phyloP scores from a whole-genome alignment of 2,329 filamentous ascomycete species.

The Diaporthe capsici region DNA sequence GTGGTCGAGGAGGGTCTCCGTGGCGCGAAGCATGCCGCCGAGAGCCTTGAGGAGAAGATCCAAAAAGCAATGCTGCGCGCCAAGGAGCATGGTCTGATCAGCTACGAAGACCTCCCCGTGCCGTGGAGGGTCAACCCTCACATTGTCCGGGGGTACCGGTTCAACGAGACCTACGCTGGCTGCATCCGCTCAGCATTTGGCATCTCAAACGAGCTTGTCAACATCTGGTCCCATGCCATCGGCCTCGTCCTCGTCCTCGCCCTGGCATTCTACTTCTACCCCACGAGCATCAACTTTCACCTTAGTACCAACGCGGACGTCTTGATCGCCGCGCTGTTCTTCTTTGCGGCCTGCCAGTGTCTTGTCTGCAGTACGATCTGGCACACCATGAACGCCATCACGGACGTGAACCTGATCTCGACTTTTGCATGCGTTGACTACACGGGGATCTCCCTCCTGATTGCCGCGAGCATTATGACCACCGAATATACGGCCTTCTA shows the following conservation, averaged over 20 bases:
- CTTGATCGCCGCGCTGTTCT: slow-evolving; percentile 93
- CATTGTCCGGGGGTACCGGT: slow-evolving; percentile 92
- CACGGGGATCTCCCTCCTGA: slow-evolving; percentile 94
- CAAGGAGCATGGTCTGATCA: slow-evolving; percentile 84
- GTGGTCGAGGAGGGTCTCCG: slow-evolving; percentile 87
- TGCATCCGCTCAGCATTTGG: slow-evolving; percentile 88
- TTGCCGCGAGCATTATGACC: slow-evolving; percentile 96
- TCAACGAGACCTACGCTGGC: slow-evolving; percentile 90
- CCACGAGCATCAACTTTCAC: slow-evolving; percentile 86
- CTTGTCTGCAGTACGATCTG: slow-evolving; percentile 95
- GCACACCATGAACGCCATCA: slow-evolving; percentile 99
- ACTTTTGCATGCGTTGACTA: slow-evolving; percentile 98
- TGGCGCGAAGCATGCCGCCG: slow-evolving; percentile 84
- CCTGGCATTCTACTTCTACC: slow-evolving; percentile 97
- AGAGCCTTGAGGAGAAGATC: slow-evolving; percentile 87
- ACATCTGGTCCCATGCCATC: slow-evolving; percentile 97
- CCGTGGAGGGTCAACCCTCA: slow-evolving; percentile 97
- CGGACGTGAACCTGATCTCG: slow-evolving; percentile 89
- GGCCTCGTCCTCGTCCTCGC: slow-evolving; percentile 90
- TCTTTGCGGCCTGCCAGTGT: slow-evolving; percentile 95
- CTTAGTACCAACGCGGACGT: slow-evolving; percentile 90
- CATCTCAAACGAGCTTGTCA: slow-evolving; percentile 93
- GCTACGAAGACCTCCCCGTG: slow-evolving; percentile 89
- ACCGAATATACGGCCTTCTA: slow-evolving; percentile 99
- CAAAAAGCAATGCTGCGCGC: slow-evolving; percentile 82